Evolutionary conservation across 164 flowering plant species (phyloP).

Genomic region (Chloranthus sessilifolius): DNA sequence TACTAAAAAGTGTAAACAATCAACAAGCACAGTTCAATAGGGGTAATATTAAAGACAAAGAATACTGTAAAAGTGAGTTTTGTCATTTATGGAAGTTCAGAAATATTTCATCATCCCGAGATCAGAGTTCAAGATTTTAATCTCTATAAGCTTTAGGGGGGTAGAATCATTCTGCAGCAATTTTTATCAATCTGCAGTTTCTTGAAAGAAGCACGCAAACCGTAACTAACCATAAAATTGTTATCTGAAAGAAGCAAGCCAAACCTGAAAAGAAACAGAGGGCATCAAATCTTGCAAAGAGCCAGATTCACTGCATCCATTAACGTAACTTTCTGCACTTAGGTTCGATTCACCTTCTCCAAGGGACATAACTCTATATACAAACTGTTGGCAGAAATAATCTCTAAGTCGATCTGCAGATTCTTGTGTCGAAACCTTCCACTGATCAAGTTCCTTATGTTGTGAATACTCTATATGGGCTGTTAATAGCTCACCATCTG

Average conservation of each 20-base stretch:
- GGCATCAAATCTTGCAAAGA: constrained; percentile 24
- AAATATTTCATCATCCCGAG: too few relatives aligned
- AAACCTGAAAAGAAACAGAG: constrained; percentile 47
- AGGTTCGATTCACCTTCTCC: constrained; percentile 14
- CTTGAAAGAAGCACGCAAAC: too few relatives aligned
- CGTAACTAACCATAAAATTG: neutral
- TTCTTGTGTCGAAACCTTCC: constrained; percentile 26
- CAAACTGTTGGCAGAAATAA: constrained; percentile 33
- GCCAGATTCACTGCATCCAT: constrained; percentile 15
- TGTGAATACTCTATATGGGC: constrained; percentile 4
- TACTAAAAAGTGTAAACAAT: too few relatives aligned
- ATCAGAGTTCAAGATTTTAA: too few relatives aligned
- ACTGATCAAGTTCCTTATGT: constrained; percentile 25
- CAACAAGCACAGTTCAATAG: too few relatives aligned
- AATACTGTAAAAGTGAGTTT: too few relatives aligned
- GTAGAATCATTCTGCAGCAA: too few relatives aligned
- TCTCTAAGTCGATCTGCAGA: constrained; percentile 27
- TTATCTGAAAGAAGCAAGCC: neutral
- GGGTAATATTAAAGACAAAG: too few relatives aligned
- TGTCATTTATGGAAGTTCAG: too few relatives aligned
- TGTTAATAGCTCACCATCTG: constrained; percentile 13
- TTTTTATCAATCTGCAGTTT: too few relatives aligned
- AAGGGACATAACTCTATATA: constrained; percentile 24
- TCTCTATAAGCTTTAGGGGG: too few relatives aligned
- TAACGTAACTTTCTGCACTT: constrained; percentile 13